Evolutionary conservation across 768 basidiomycete genomes (phyloP).

Genomic region (Russula sp.): DNA sequence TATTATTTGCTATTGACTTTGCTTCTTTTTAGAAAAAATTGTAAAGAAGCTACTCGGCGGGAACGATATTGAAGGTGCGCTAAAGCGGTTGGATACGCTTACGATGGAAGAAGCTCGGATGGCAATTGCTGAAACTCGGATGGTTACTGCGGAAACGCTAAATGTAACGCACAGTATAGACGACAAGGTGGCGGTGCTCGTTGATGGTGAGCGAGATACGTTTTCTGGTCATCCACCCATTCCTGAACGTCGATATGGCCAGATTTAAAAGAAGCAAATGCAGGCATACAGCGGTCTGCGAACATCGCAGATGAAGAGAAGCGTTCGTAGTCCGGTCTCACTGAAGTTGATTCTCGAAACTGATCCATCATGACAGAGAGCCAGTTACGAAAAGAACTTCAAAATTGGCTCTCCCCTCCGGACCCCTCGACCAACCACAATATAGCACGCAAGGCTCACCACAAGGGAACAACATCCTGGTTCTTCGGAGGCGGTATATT

Average conservation of each 20-base stretch:
- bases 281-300: not conserved
- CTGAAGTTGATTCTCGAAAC: not conserved
- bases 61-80: constrained; percentile 2
- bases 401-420: not conserved
- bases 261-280: too few relatives aligned
- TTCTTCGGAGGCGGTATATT: not conserved
- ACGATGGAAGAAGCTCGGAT: constrained; percentile 7
- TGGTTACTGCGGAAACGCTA: too few relatives aligned
- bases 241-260: not conserved
- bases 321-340: not conserved
- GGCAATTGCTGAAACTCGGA: not conserved
- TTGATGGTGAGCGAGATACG: not conserved
- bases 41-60: constrained; percentile 3
- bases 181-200: not conserved
- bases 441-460: not conserved
- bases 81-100: constrained; percentile 3
- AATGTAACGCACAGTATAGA: not conserved
- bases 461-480: not conserved
- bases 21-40: not conserved
- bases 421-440: not conserved
- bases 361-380: not conserved
- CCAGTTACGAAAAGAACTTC: not conserved
- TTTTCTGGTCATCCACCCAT: too few relatives aligned
- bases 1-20: not conserved
- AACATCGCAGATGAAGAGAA: not conserved